Evolutionary conservation across 2,329 filamentous ascomycete genomes (phyloP).

Genomic region (Hypocrella siamensis): DNA sequence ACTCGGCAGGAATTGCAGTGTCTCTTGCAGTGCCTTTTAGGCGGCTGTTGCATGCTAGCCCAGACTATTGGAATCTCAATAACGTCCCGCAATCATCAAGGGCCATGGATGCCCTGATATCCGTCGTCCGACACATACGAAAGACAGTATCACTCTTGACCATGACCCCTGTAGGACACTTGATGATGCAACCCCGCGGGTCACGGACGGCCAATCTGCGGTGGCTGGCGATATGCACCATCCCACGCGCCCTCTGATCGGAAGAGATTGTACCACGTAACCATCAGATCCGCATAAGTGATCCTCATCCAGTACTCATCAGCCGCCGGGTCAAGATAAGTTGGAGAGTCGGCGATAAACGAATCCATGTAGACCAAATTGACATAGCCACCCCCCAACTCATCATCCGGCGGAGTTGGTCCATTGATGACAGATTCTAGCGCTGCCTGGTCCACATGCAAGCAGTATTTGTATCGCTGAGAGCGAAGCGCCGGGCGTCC

Average conservation of each 20-base stretch:
- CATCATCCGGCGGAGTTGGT: not conserved
- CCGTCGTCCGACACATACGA: not conserved
- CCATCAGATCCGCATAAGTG: conserved; percentile 1
- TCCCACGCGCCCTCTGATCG: not conserved
- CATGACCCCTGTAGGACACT: not conserved
- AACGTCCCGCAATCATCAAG: no score
- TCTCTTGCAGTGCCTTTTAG: no score
- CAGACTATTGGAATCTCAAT: no score
- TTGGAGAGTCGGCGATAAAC: not conserved
- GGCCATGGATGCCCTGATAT: not conserved
- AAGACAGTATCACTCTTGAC: not conserved
- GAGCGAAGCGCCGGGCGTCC: conserved; percentile 1
- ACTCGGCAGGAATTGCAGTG: no score
- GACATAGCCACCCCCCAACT: conserved; percentile 1
- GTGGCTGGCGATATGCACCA: not conserved
- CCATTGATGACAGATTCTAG: not conserved
- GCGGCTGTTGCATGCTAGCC: no score
- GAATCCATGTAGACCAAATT: not conserved
- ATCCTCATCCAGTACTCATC: not conserved
- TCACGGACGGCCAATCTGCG: not conserved
- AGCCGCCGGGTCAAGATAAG: not conserved
- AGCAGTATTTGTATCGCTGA: conserved; percentile 1
- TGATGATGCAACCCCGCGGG: not conserved
- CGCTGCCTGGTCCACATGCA: conserved; percentile 1
- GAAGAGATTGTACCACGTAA: not conserved